These are phyloP conservation scores for Carpediemonas membranifera DNA, from an alignment of 78 protist genomes.

Conservation along the genomic window DNA sequence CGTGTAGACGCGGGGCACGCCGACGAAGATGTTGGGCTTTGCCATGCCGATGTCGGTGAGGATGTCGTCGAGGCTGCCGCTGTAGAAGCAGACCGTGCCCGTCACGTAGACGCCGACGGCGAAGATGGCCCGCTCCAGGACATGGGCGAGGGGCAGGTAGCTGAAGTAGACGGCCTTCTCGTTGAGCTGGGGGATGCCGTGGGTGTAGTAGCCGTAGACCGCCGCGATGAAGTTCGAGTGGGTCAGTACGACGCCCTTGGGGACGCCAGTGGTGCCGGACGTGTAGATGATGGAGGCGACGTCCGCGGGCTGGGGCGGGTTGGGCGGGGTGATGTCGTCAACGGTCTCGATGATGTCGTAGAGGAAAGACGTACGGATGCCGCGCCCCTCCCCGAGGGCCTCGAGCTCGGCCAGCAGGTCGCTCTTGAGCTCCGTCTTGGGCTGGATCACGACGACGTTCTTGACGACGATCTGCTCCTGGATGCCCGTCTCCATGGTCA, in stretches of 20 bases:
- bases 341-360: too few species aligned
- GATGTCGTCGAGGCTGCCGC: not conserved
- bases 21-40: not conserved
- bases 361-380: too few species aligned
- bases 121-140: not conserved
- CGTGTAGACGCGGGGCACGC: not conserved
- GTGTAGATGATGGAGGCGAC: not conserved
- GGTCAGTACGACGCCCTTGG: not conserved
- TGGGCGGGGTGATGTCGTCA: not conserved
- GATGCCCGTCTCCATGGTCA: too few species aligned
- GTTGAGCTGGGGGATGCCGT: not conserved
- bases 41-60: not conserved
- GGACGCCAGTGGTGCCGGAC: not conserved
- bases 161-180: not conserved
- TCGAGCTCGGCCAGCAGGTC: too few species aligned
- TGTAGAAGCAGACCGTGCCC: not conserved
- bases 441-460: too few species aligned
- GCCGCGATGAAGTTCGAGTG: not conserved
- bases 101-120: not conserved
- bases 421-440: too few species aligned
- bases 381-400: too few species aligned
- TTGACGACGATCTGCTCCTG: too few species aligned
- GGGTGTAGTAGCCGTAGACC: not conserved
- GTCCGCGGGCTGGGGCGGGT: not conserved
- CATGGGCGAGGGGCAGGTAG: not conserved